These are phyloP conservation scores for Haplographium delicatum DNA, from an alignment of 495 filamentous ascomycete species.

Conservation along the genomic window DNA sequence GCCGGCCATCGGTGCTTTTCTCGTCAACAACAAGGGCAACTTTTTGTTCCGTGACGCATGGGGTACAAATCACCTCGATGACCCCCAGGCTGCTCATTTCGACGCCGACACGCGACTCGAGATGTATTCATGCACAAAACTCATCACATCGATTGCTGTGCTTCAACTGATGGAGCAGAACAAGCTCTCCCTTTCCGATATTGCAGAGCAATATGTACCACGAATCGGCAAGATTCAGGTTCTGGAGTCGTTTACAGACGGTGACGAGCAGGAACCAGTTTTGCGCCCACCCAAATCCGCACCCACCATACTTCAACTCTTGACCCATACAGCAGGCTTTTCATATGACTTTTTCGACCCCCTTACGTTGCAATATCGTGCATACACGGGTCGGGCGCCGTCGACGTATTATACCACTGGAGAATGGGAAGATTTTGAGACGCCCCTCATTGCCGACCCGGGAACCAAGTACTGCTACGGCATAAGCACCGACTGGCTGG, in stretches of 20 bases:
- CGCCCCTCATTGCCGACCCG: not conserved
- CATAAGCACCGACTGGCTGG: not conserved
- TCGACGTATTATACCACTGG: not conserved
- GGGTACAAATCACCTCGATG: no score
- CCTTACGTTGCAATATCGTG: not conserved
- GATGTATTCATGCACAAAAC: not conserved
- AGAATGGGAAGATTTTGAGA: not conserved
- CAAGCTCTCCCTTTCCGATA: not conserved
- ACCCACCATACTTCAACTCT: not conserved
- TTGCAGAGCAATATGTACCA: not conserved
- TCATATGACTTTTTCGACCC: not conserved
- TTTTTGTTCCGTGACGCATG: no score
- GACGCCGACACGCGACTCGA: no score
- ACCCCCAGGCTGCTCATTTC: no score
- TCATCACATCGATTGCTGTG: not conserved
- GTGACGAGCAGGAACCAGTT: not conserved
- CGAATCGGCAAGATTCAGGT: not conserved
- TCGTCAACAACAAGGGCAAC: no score
- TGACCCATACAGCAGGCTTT: not conserved
- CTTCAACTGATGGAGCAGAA: not conserved
- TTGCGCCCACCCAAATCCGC: not conserved
- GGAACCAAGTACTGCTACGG: not conserved
- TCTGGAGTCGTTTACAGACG: not conserved
- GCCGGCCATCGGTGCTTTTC: no score
- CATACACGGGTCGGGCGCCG: no score